phyloP scores from a whole-genome alignment of 176 grass and related monocot genomes.

The Oryza australiensis region DNA sequence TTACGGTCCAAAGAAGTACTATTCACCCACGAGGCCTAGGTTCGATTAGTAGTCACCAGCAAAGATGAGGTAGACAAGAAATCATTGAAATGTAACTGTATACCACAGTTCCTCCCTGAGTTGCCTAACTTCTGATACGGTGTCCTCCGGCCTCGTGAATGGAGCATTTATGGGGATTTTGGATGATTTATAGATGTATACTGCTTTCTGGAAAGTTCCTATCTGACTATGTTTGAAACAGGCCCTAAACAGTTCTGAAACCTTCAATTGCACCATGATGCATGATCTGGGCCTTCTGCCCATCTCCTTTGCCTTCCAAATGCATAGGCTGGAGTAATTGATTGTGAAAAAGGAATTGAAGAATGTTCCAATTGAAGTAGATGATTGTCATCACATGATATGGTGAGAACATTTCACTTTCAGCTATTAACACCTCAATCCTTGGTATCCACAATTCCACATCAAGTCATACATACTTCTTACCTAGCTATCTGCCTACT shows the following conservation, averaged over 20 bases:
- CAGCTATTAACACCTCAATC: not conserved
- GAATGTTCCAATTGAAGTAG: not conserved
- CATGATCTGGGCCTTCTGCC: not conserved
- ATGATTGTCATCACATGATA: not conserved
- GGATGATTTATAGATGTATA: not conserved
- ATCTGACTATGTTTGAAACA: not conserved
- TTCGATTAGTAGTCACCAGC: not conserved
- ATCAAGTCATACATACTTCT: constrained; percentile 29
- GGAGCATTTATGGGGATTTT: not conserved
- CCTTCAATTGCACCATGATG: not conserved
- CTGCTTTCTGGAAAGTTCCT: not conserved
- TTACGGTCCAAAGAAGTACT: not conserved
- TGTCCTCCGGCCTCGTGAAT: not conserved
- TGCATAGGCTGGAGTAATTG: not conserved
- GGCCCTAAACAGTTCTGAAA: not conserved
- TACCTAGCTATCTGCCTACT: constrained; percentile 19
- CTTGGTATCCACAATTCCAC: constrained; percentile 26
- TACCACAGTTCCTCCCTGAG: not conserved
- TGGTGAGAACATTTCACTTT: constrained; percentile 24
- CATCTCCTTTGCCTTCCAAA: not conserved
- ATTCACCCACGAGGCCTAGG: not conserved
- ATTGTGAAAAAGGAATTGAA: not conserved
- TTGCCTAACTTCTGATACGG: not conserved
- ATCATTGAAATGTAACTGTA: constrained; percentile 18
- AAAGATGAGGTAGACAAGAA: not conserved